A percentile compares a stretch with the other conserved stretches of the same genome.
Conservation (phyloP, 2,329 filamentous ascomycete species). For the Sclerotiophoma versabilis region DNA sequence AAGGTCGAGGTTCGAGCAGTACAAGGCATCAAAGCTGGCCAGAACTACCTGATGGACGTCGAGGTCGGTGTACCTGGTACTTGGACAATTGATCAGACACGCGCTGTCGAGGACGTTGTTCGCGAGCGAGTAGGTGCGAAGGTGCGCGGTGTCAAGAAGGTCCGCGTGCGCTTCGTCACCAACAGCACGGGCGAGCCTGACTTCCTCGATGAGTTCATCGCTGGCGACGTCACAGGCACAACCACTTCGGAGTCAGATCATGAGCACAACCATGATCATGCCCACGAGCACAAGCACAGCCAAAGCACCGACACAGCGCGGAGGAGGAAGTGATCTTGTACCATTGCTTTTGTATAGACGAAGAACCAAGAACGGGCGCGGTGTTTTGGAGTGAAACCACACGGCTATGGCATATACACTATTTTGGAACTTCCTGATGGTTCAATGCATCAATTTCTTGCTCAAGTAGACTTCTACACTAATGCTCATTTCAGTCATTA, state of each 20-base stretch:
- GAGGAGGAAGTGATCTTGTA: constrained; percentile 33
- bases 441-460: constrained; percentile 16
- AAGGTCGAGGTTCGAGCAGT: constrained; percentile 78
- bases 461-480: constrained; percentile 3
- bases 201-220: constrained; percentile 73
- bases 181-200: constrained; percentile 64
- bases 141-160: constrained; percentile 82
- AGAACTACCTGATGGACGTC: constrained; percentile 93
- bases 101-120: constrained; percentile 74
- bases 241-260: constrained; percentile 43
- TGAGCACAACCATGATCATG: constrained; percentile 38
- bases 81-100: constrained; percentile 77
- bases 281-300: constrained; percentile 32
- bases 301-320: constrained; percentile 21
- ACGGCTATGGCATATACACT: constrained; percentile 23
- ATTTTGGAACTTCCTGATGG: neutral
- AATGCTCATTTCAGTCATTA: constrained; percentile 18
- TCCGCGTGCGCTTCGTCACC: constrained; percentile 84
- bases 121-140: constrained; percentile 75
- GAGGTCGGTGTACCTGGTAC: constrained; percentile 79
- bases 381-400: constrained; percentile 34
- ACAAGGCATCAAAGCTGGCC: constrained; percentile 91
- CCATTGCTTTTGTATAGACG: constrained; percentile 28
- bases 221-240: constrained; percentile 36
- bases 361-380: constrained; percentile 18